A percentile compares a stretch with the other conserved stretches of the same genome.
Conservation (phyloP, 768 basidiomycete species). For the Gymnopilus dilepis region DNA sequence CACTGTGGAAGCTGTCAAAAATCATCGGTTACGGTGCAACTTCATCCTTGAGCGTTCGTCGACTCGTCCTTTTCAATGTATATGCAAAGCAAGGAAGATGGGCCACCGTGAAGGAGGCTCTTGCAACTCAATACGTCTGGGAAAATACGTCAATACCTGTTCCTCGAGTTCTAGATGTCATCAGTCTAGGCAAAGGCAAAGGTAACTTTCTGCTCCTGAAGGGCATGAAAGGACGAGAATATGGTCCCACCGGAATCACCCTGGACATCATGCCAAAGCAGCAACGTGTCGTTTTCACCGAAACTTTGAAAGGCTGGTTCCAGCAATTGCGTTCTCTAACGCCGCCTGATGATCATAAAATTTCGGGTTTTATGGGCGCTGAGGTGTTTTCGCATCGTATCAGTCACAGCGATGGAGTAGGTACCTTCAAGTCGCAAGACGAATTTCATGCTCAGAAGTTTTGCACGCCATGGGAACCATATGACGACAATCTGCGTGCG, state of each 20-base stretch:
- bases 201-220: constrained; percentile 15
- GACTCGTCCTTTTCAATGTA: constrained; percentile 13
- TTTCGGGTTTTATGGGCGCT: constrained; percentile 1
- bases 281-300: constrained; percentile 4
- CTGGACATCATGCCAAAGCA: constrained; percentile 10
- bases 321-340: constrained; percentile 13
- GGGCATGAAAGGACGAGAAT: constrained; percentile 3
- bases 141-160: constrained; percentile 19
- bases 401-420: not conserved
- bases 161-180: constrained; percentile 16
- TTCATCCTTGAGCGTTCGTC: not conserved
- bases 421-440: constrained; percentile 14
- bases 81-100: constrained; percentile 12
- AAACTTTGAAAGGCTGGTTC: constrained; percentile 13
- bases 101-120: constrained; percentile 4
- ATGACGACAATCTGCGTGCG: constrained; percentile 1
- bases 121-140: constrained; percentile 18
- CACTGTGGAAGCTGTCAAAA: not conserved
- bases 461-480: constrained; percentile 9
- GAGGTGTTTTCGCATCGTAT: constrained; percentile 4
- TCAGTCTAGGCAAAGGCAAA: not conserved
- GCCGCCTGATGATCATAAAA: constrained; percentile 12
- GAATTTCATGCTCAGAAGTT: constrained; percentile 11
- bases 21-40: not conserved
- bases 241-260: not conserved